Base-by-base conservation (phyloP, 345 rosid genomes). In the Toxicodendron radicans region DNA sequence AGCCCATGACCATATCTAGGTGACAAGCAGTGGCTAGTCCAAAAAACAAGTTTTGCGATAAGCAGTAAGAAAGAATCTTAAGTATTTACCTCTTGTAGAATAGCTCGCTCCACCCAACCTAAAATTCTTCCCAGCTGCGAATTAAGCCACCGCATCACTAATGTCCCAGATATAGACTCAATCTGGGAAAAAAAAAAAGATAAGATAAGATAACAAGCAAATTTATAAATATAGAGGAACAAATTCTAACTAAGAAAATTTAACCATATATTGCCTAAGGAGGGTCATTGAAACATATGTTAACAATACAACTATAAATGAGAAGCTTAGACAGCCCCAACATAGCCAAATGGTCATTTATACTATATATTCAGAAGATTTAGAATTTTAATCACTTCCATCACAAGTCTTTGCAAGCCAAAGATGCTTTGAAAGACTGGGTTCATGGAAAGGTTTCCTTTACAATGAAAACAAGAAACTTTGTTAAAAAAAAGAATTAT, bases 111-210 rank as follows among this genome's bases (percentile, higher is more conserved):
- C 81, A 93, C 96, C 98, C 99, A 95, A 71, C 92, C 76, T 72
- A 90, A 86, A 79, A 95, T 87, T 85, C 96, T 84, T 75, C 87
- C 97, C 24, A 95, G 89, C 85, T 95, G 98, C 52, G 97, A 76
- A 85, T 95, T 95, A 77, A 95, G 82, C 99, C 99, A 95, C 74
- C 98, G 86, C 90, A 95, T 79, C 51, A 93, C 97, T 81, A 95
- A 79, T 60, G 95, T 93, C 75, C 99, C 99, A 80, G 99, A 93
- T 78, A 87, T 75, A 66, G 94, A 77, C 83, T 95, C 99, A 66
- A 95, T 87, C 99, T 92, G 73, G 43, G 58, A 66, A 58, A 45
- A 20, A 13, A 21, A 27, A 1, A 27, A 0, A 27, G 2, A 27
- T 0, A 27, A 27, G 2, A 27, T 1, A 27, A 27, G 51, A 70